Percentiles rank a stretch among this genome's conserved stretches.
These are phyloP conservation scores for Quercus tomentella DNA, from an alignment of 331 rosid species.

Conservation along the genomic window DNA sequence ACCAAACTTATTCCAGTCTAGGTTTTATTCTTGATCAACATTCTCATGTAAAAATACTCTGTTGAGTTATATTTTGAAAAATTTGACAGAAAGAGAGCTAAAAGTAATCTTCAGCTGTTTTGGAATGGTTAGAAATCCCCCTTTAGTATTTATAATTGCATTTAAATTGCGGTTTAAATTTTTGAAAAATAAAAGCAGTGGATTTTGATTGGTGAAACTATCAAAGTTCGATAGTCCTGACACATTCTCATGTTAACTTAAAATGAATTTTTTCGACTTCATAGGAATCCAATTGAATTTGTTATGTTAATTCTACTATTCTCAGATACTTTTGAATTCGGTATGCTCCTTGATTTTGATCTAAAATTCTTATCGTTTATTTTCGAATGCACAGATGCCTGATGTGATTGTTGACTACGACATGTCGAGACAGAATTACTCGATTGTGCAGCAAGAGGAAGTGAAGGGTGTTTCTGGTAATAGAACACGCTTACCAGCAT, in stretches of 20 bases:
- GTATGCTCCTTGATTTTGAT: background rate
- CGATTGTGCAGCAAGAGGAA: slow-evolving; percentile 83
- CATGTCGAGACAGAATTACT: slow-evolving; percentile 62
- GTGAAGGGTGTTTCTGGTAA: slow-evolving; percentile 43
- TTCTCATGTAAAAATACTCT: background rate
- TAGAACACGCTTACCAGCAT: slow-evolving; percentile 20
- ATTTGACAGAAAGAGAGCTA: background rate
- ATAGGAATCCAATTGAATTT: background rate
- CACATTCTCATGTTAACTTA: background rate
- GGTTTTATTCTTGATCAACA: background rate
- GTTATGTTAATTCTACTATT: background rate
- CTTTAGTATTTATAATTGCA: background rate
- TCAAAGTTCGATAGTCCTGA: background rate
- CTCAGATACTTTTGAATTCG: background rate
- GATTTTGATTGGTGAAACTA: background rate
- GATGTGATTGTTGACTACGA: slow-evolving; percentile 86
- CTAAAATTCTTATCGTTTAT: background rate
- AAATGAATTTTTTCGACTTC: background rate
- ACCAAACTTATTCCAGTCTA: background rate
- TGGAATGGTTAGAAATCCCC: background rate
- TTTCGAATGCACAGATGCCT: slow-evolving; percentile 62
- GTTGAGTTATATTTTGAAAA: background rate
- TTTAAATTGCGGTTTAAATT: background rate
- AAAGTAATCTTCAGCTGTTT: background rate
- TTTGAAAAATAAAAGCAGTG: background rate